Base-by-base conservation (phyloP, 2,329 filamentous ascomycete genomes). In the Pyrenophora seminiperda region DNA sequence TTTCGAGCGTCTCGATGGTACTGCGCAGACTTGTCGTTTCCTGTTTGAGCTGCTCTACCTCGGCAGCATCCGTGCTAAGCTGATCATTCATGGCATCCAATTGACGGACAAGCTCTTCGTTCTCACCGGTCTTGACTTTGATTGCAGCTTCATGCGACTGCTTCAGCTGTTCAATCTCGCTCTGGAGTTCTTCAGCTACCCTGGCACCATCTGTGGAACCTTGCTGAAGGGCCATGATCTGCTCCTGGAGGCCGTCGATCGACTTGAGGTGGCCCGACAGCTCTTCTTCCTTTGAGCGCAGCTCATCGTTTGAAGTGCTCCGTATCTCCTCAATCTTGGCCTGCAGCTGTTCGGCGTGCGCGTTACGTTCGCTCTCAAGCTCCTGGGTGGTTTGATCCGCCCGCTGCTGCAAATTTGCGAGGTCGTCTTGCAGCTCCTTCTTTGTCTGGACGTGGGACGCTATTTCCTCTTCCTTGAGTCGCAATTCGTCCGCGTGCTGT, bases 1-100 rank as follows among this genome's bases (percentile, higher is more conserved):
- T 56, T 40, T 72, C 68, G 7, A 72, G 57, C 15, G 62, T 68
- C 19, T 70, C 52, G n/a, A 73, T 58, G 1, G 67, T 72, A 49
- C 60, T 69, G 27, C 59, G 56, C 7, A 73, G 57, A 18, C 63
- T 49, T 39, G 67, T 63, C 15, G 60, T 58, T 39, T 72, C 67
- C 7, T 58, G 58, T 38, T 62, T 70, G 18, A 70, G 36, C 18
- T 61, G 57, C 38, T 69, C 58, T 1, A 70, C 41, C 34, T 67
- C 56, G 3, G 59, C 41, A 5, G 67, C 62, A 47, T 72, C 69
- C 3, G 61, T 54, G 27, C 54, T 60, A 7, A 73, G 60, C 49
- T 73, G 67, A 9, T 70, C 60, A 24, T 72, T 72, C 43, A 72
- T 61, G 7, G 67, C 67, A 41, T 72, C 64, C 22, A 72, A 36